A percentile compares a stretch with the other conserved stretches of the same genome.
Conservation (phyloP, 106 monocot species). For the Ottelia alismoides region DNA sequence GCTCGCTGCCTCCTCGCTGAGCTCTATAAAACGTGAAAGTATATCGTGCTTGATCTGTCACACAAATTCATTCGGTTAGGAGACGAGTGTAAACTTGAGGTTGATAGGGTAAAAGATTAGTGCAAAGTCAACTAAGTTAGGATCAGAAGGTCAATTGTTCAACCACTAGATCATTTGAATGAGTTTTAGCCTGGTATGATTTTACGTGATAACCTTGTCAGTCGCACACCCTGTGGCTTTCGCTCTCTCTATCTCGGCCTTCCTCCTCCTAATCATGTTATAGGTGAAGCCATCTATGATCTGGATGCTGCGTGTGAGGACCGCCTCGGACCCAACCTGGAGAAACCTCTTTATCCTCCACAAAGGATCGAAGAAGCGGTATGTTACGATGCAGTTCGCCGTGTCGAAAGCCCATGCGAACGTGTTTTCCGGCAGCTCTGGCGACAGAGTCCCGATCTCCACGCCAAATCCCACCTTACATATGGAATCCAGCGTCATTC, state of each 20-base stretch:
- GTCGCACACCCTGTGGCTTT: constrained; percentile 10
- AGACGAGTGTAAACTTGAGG: background rate
- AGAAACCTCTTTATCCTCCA: constrained; percentile 75
- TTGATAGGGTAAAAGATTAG: background rate
- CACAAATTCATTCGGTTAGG: background rate
- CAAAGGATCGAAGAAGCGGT: constrained; percentile 55
- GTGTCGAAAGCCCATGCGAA: constrained; percentile 72
- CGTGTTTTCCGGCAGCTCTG: constrained; percentile 49
- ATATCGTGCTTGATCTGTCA: constrained; percentile 74
- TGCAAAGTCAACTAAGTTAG: background rate
- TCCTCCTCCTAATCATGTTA: constrained; percentile 54
- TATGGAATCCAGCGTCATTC: constrained; percentile 87
- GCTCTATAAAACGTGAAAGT: constrained; percentile 91
- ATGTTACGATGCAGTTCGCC: constrained; percentile 63
- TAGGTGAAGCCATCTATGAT: constrained; percentile 78
- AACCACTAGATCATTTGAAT: too few species aligned
- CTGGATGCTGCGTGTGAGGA: constrained; percentile 54
- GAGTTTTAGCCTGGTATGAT: too few species aligned
- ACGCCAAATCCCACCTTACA: constrained; percentile 83
- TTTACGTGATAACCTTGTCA: too few species aligned
- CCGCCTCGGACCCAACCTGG: constrained; percentile 42
- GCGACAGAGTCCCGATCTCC: constrained; percentile 71
- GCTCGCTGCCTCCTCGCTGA: constrained; percentile 36
- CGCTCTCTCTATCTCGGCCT: constrained; percentile 35
- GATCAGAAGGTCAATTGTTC: background rate